Evolutionary conservation across 179 eudicot species (phyloP).

Genomic region (Pouteria campechiana): DNA sequence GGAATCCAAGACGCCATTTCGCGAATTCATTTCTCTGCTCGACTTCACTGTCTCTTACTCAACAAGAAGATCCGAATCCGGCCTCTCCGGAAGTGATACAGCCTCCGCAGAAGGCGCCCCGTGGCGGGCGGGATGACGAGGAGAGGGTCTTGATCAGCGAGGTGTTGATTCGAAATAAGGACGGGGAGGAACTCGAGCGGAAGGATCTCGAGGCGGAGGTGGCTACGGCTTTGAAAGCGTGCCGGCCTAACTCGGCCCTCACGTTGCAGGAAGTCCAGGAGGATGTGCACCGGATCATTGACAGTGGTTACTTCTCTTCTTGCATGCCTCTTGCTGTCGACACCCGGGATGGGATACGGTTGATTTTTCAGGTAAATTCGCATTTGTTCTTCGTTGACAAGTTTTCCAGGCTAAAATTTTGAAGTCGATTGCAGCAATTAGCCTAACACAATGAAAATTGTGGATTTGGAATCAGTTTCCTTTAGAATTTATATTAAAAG

Average conservation of each 20-base stretch:
- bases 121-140: conserved; percentile 44
- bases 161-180: conserved; percentile 77
- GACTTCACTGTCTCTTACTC: conserved; percentile 34
- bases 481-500: no score
- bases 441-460: no score
- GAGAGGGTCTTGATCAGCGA: conserved; percentile 95
- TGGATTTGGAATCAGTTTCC: no score
- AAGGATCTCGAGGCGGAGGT: conserved; percentile 79
- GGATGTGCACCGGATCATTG: conserved; percentile 85
- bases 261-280: conserved; percentile 89
- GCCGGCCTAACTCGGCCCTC: conserved; percentile 71
- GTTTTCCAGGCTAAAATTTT: no score
- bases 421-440: no score
- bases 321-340: conserved; percentile 95
- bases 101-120: conserved; percentile 16
- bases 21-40: conserved; percentile 31
- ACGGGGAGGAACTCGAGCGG: conserved; percentile 85
- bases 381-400: background rate
- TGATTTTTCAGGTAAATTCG: conserved; percentile 84
- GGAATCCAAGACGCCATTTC: background rate
- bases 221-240: conserved; percentile 58
- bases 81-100: conserved; percentile 8
- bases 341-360: conserved; percentile 88
- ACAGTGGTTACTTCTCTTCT: conserved; percentile 76
- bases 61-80: conserved; percentile 22